Evolutionary conservation across 202 grass and related monocot species (phyloP).

Genomic region (Eragrostis tef): DNA sequence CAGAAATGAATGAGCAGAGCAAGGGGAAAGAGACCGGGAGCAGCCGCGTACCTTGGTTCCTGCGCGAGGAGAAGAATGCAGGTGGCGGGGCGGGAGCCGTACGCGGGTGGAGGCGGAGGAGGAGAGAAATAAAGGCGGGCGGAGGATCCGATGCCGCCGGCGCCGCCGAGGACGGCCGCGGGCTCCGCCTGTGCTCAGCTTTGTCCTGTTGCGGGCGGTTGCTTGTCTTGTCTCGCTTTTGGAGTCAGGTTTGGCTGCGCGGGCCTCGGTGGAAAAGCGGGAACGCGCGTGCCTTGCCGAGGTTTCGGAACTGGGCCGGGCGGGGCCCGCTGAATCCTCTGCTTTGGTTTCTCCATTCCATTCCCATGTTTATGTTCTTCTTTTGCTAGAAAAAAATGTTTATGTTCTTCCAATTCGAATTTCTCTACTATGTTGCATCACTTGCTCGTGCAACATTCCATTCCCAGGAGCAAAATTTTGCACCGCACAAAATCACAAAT

Average conservation of each 20-base stretch:
- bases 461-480: too few species aligned
- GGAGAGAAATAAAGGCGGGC: slow-evolving; percentile 44
- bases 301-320: not conserved
- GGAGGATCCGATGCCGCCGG: slow-evolving; percentile 44
- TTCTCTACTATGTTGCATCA: too few species aligned
- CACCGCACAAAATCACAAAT: too few species aligned
- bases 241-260: not conserved
- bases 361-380: too few species aligned
- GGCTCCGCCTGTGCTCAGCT: not conserved
- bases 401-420: too few species aligned
- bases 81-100: not conserved
- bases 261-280: not conserved
- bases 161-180: slow-evolving; percentile 22
- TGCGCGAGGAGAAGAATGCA: not conserved
- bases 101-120: not conserved
- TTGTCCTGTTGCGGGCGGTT: not conserved
- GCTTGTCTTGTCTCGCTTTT: slow-evolving; percentile 10
- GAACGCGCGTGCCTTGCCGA: too few species aligned
- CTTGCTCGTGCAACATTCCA: too few species aligned
- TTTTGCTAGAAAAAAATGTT: too few species aligned
- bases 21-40: not conserved
- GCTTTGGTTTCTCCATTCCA: too few species aligned
- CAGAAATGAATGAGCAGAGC: not conserved
- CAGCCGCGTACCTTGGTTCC: not conserved
- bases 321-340: too few species aligned